Percentiles rank a stretch among this genome's conserved stretches.
phyloP scores from a whole-genome alignment of 2,329 filamentous ascomycete species.

The Colletotrichum sp. region DNA sequence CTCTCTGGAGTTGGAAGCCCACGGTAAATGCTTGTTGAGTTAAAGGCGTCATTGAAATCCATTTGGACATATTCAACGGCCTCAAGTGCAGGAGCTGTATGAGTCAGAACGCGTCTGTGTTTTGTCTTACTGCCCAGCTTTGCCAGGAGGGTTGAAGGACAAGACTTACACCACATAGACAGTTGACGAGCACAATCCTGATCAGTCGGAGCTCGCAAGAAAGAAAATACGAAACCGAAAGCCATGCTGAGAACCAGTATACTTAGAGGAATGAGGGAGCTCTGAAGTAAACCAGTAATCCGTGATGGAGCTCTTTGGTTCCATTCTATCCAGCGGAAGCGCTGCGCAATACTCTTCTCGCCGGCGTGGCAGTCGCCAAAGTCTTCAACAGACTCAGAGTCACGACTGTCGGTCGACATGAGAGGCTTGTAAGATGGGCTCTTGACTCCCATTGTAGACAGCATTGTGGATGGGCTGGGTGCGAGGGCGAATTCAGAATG shows the following conservation, averaged over 20 bases:
- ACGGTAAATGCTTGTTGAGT: conserved; percentile 4
- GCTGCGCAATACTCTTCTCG: neutral
- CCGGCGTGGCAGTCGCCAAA: neutral
- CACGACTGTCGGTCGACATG: neutral
- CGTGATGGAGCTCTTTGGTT: neutral
- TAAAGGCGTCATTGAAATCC: neutral
- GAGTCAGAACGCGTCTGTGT: neutral
- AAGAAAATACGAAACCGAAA: neutral
- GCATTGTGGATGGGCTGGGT: neutral
- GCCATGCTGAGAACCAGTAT: neutral
- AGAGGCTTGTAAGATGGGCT: neutral
- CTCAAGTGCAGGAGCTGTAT: neutral
- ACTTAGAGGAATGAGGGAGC: neutral
- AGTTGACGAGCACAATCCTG: neutral
- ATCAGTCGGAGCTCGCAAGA: neutral
- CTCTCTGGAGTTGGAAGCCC: neutral
- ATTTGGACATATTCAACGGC: conserved; percentile 1
- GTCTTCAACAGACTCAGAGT: neutral
- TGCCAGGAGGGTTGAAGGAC: neutral
- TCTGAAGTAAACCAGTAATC: neutral
- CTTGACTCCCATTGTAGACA: neutral
- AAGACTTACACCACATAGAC: conserved; percentile 8
- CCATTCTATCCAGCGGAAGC: neutral
- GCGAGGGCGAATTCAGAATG: neutral
- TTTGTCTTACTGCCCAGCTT: neutral